Evolutionary conservation across 2,329 filamentous ascomycete genomes (phyloP), one percentile per base, ranked within the genome.

Genomic region (Lomentospora prolificans): DNA sequence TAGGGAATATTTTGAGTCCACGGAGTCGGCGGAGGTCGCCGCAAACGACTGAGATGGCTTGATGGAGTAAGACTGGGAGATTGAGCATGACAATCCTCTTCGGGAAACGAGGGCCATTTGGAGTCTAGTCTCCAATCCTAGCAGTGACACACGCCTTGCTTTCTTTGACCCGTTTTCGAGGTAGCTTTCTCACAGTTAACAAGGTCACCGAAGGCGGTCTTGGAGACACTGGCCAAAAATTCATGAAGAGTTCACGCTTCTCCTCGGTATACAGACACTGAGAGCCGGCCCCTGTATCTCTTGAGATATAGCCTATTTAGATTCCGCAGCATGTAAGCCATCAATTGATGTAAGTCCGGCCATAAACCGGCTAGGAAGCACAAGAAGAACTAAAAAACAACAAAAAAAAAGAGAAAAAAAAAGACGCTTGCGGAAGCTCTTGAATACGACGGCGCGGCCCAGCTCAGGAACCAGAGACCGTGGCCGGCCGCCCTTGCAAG

Each of bases 11-110:
- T 39, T 39, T n/a, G 7, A 17, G 36, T n/a, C 36, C 36, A 25
- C 41, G 50, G 27, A 51, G 50, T 4, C 9, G n/a, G 27, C 50
- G 50, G 50, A 51, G 50, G 50, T 33, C 50, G 50, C 50, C 50
- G 50, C 28, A 12, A n/a, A 9, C 9, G 41, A 46, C 24, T 7
- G 19, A 46, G 41, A 46, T 46, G 41, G 41, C 41, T 46, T 46
- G 41, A 46, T 46, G n/a, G 30, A n/a, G 30, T 33, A 7, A 33
- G 30, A 33, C 7, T 33, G 30, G 19, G 41, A 19, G 41, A 46
- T 46, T 12, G 41, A 46, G 8, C 4, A 10, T 12, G 30, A 33
- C 30, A 6, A 33, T 33, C 12, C 6, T 6, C 30, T 7, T 12
- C 30, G 30, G 30, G 30, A 33, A 33, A 33, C n/a, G n/a, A n/a